These are phyloP conservation scores for Violaceomyces palustris DNA, from an alignment of 1,284 basidiomycete species.

Conservation along the genomic window DNA sequence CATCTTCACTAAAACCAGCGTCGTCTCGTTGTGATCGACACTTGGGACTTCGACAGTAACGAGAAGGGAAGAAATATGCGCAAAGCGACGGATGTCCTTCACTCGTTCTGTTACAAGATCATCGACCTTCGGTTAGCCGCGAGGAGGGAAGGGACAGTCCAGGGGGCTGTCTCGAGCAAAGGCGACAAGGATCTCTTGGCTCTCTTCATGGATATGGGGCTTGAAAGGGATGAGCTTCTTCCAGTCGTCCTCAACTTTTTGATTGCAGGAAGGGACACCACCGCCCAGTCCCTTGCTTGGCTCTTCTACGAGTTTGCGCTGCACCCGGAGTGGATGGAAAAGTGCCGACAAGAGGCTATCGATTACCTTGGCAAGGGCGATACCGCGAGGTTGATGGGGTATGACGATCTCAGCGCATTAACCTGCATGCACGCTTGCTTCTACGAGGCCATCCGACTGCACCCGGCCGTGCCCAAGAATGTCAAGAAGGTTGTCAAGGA, in stretches of 20 bases:
- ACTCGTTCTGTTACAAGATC: conserved; percentile 37
- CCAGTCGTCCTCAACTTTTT: conserved; percentile 37
- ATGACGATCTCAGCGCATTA: conserved; percentile 30
- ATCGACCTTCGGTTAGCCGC: conserved; percentile 37
- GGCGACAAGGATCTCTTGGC: conserved; percentile 42
- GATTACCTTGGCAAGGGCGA: conserved; percentile 21
- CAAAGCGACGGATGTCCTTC: conserved; percentile 28
- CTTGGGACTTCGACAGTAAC: neutral
- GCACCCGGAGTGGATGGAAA: conserved; percentile 15
- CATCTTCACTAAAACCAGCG: no score
- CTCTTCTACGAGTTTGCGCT: conserved; percentile 33
- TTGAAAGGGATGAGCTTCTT: conserved; percentile 32
- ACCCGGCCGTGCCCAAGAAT: conserved; percentile 45
- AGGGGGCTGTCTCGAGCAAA: conserved; percentile 18
- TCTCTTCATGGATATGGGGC: conserved; percentile 40
- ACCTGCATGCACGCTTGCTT: conserved; percentile 38
- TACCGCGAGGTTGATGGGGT: conserved; percentile 16
- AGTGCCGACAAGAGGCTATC: conserved; percentile 25
- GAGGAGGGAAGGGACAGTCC: conserved; percentile 13
- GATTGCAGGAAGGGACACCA: conserved; percentile 41
- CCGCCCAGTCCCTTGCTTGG: conserved; percentile 38
- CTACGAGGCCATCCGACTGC: conserved; percentile 36
- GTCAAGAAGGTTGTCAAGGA: conserved; percentile 28
- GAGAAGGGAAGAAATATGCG: conserved; percentile 21
- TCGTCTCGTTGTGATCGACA: no score